These are phyloP conservation scores for Prinsepia uniflora DNA, from an alignment of 306 rosid genomes.

Conservation along the genomic window DNA sequence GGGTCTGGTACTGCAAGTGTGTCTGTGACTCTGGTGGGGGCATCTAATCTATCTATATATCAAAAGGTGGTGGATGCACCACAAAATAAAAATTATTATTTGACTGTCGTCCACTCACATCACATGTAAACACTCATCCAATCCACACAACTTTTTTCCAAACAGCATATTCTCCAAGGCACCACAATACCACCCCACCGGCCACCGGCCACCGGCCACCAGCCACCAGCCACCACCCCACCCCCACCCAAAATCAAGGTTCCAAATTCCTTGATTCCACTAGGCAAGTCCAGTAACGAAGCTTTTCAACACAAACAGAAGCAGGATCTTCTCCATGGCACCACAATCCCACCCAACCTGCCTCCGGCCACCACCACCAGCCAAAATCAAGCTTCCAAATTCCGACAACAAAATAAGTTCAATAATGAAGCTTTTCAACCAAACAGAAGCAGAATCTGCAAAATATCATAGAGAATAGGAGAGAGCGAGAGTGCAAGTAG, in stretches of 20 bases:
- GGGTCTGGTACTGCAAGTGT: background rate
- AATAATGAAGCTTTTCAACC: background rate
- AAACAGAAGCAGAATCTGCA: slow-evolving; percentile 1
- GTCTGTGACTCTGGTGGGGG: background rate
- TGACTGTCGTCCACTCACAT: slow-evolving; percentile 48
- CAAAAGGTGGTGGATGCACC: slow-evolving; percentile 5
- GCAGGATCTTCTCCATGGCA: slow-evolving; percentile 12
- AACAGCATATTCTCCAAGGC: slow-evolving; percentile 12
- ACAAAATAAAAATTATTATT: background rate
- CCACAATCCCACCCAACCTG: background rate
- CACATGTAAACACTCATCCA: slow-evolving; percentile 46
- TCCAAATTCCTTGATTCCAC: background rate
- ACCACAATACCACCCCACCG: background rate
- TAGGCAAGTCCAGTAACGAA: background rate
- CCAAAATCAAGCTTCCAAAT: slow-evolving; percentile 3
- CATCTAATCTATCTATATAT: background rate
- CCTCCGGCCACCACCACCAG: background rate
- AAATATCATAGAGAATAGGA: background rate
- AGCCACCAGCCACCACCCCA: too few species aligned
- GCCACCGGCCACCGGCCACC: background rate
- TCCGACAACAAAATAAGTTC: background rate
- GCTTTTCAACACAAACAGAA: background rate
- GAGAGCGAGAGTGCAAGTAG: background rate
- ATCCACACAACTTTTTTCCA: slow-evolving; percentile 7
- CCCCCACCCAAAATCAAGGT: background rate